These are phyloP conservation scores for Penicillium sp. DNA, from an alignment of 2,329 filamentous ascomycete genomes.

Conservation along the genomic window DNA sequence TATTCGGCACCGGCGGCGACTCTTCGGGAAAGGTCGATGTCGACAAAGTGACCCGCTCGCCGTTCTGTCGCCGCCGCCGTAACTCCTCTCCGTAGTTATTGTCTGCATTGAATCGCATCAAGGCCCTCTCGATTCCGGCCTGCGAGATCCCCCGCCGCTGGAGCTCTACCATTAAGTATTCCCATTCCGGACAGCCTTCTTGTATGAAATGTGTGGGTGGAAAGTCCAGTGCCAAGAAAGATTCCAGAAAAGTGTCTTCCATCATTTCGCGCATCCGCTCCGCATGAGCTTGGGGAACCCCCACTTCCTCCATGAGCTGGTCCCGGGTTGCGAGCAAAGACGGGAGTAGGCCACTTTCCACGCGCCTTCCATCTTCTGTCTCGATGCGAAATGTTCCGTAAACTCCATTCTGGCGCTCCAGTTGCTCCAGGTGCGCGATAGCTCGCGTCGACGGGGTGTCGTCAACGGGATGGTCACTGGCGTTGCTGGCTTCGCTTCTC, in stretches of 20 bases:
- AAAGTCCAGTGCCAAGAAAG: constrained; percentile 37
- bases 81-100: constrained; percentile 34
- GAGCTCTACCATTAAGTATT: constrained; percentile 33
- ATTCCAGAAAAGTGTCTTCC: constrained; percentile 38
- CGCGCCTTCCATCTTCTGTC: constrained; percentile 34
- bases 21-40: constrained; percentile 28
- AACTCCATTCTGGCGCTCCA: constrained; percentile 35
- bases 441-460: constrained; percentile 32
- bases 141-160: constrained; percentile 34
- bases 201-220: constrained; percentile 30
- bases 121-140: constrained; percentile 30
- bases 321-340: constrained; percentile 36
- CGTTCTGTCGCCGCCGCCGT: constrained; percentile 32
- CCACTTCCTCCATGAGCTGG: constrained; percentile 36
- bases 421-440: constrained; percentile 33
- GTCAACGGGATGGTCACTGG: too few species aligned
- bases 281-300: constrained; percentile 32
- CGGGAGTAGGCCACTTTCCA: constrained; percentile 36
- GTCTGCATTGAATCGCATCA: constrained; percentile 35
- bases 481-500: too few species aligned
- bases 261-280: constrained; percentile 38
- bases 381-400: constrained; percentile 39
- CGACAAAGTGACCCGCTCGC: constrained; percentile 32
- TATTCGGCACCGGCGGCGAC: constrained; percentile 18
- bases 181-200: constrained; percentile 28